Evolutionary conservation across 805 yeast species (phyloP).

Genomic region (Cyberlindnera maritima): DNA sequence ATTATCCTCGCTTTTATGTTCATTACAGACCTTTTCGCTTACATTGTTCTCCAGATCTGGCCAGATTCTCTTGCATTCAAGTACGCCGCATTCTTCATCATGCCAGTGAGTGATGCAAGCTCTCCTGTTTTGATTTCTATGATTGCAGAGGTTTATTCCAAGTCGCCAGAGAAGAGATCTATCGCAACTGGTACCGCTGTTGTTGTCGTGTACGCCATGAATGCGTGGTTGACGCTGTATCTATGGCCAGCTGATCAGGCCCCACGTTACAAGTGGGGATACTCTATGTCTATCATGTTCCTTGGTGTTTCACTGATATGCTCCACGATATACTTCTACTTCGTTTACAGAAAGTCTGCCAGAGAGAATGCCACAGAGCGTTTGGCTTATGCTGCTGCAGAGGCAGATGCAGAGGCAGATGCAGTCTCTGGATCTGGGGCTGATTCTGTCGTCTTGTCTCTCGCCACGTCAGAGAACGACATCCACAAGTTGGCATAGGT

Average conservation of each 20-base stretch:
- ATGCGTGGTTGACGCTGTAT: constrained; percentile 40
- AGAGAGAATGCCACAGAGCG: too few relatives aligned
- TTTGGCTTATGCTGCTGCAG: too few relatives aligned
- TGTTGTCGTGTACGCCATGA: constrained; percentile 40
- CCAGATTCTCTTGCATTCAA: constrained; percentile 7
- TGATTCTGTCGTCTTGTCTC: too few relatives aligned
- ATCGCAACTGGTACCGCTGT: constrained; percentile 41
- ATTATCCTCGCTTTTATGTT: not conserved
- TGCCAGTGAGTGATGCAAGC: constrained; percentile 13
- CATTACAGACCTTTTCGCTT: constrained; percentile 7
- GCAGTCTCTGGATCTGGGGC: too few relatives aligned
- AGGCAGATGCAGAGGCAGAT: too few relatives aligned
- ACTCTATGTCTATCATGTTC: constrained; percentile 13
- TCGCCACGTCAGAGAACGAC: too few relatives aligned
- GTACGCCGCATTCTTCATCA: constrained; percentile 17
- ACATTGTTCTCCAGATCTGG: constrained; percentile 14
- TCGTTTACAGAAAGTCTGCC: too few relatives aligned
- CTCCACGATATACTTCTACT: not conserved
- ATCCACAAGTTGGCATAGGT: too few relatives aligned
- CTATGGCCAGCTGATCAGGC: constrained; percentile 45
- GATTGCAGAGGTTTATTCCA: constrained; percentile 19
- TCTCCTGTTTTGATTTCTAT: constrained; percentile 14
- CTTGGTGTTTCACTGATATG: constrained; percentile 1
- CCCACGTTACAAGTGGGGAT: constrained; percentile 42
- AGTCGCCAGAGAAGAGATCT: constrained; percentile 38